phyloP scores from a whole-genome alignment of 345 rosid genomes.

The Arabidopsis thaliana region TAIR10.1 NC_003070.9:111001-111500 shows the following conservation, averaged over 20 bases:
- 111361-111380: slow-evolving; percentile 39
- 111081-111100: slow-evolving; percentile 46
- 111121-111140: slow-evolving; percentile 66
- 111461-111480: slow-evolving; percentile 22
- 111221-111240: slow-evolving; percentile 68
- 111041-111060: slow-evolving; percentile 57
- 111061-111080: slow-evolving; percentile 61
- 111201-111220: slow-evolving; percentile 65
- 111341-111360: slow-evolving; percentile 64
- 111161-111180: slow-evolving; percentile 83
- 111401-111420: slow-evolving; percentile 42
- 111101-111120: slow-evolving; percentile 57
- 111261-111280: slow-evolving; percentile 82
- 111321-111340: slow-evolving; percentile 56
- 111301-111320: slow-evolving; percentile 67
- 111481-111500: slow-evolving; percentile 46
- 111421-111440: slow-evolving; percentile 40
- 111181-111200: slow-evolving; percentile 71
- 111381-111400: slow-evolving; percentile 29
- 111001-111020: slow-evolving; percentile 74
- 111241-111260: slow-evolving; percentile 65
- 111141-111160: slow-evolving; percentile 76
- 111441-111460: slow-evolving; percentile 20
- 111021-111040: slow-evolving; percentile 60
- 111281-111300: slow-evolving; percentile 88